Percentiles rank a stretch among this genome's conserved stretches.
phyloP scores from a whole-genome alignment of 495 filamentous ascomycete genomes.

The Cercophora samala region DNA sequence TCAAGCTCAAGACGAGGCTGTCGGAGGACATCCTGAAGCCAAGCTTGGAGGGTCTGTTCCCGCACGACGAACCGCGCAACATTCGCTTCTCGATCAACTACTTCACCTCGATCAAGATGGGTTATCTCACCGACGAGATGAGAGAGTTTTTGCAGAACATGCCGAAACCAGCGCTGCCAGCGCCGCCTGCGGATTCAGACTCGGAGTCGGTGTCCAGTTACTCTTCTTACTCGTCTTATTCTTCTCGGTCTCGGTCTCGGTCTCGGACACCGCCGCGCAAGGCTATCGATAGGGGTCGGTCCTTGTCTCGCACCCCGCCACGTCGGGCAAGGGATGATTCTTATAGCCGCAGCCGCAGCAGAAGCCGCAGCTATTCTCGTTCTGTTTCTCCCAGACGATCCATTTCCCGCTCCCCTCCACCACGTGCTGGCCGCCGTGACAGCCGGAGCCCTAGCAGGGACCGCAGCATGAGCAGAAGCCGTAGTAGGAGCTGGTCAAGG shows the following conservation, averaged over 20 bases:
- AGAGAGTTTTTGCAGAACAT: slow-evolving; percentile 81
- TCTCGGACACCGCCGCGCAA: slow-evolving; percentile 37
- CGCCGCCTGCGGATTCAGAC: slow-evolving; percentile 51
- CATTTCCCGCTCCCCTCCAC: slow-evolving; percentile 25
- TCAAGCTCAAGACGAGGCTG: slow-evolving; percentile 69
- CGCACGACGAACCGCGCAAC: slow-evolving; percentile 78
- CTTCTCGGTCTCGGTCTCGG: slow-evolving; percentile 43
- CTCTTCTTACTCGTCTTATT: slow-evolving; percentile 61
- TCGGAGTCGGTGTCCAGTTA: slow-evolving; percentile 64
- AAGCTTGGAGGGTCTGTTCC: slow-evolving; percentile 85
- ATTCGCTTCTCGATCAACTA: slow-evolving; percentile 98
- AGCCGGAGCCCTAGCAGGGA: slow-evolving; percentile 25
- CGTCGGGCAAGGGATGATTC: slow-evolving; percentile 35
- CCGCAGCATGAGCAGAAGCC: slow-evolving; percentile 11
- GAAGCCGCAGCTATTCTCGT: slow-evolving; percentile 37
- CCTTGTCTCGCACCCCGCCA: slow-evolving; percentile 41
- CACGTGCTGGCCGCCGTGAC: slow-evolving; percentile 18
- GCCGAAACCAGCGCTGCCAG: slow-evolving; percentile 70
- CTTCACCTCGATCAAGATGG: slow-evolving; percentile 96
- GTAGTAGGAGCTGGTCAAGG: not conserved
- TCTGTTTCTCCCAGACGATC: slow-evolving; percentile 37
- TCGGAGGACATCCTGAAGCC: slow-evolving; percentile 74
- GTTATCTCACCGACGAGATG: slow-evolving; percentile 91
- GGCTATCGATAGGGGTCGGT: slow-evolving; percentile 27
- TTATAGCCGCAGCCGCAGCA: slow-evolving; percentile 34